Percentiles rank a stretch among this genome's conserved stretches.
Conservation (phyloP, 163 green algal genomes). For the Trebouxia gelatinosa region DNA sequence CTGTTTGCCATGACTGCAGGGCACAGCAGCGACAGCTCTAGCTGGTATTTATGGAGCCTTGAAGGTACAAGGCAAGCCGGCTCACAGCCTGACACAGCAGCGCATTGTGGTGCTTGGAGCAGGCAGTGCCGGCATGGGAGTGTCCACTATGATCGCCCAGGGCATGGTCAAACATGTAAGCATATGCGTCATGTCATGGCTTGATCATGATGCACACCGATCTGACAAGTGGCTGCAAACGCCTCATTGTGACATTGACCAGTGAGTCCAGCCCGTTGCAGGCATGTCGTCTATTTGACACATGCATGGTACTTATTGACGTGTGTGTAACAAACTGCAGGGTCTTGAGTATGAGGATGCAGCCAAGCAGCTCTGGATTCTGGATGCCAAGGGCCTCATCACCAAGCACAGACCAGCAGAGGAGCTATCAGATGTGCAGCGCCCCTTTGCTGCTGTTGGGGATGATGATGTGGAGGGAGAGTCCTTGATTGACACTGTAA, state of each 20-base stretch:
- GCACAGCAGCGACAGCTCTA: constrained; percentile 68
- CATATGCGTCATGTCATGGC: background rate
- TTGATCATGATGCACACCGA: background rate
- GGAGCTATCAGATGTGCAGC: constrained; percentile 44
- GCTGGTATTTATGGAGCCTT: constrained; percentile 84
- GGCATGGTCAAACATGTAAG: constrained; percentile 40
- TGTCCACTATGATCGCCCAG: constrained; percentile 73
- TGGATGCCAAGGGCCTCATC: constrained; percentile 72
- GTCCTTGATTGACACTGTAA: constrained; percentile 69
- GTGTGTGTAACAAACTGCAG: constrained; percentile 39
- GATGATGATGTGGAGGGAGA: constrained; percentile 60
- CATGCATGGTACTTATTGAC: background rate
- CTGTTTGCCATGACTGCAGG: too few species aligned
- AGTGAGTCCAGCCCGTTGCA: background rate
- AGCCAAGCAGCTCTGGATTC: constrained; percentile 69
- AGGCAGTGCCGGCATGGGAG: constrained; percentile 84
- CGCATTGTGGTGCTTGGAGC: constrained; percentile 80
- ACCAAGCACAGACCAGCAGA: constrained; percentile 53
- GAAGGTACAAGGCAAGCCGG: constrained; percentile 53
- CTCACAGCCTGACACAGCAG: constrained; percentile 60
- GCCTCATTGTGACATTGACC: background rate
- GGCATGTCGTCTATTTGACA: background rate
- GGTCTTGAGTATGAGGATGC: constrained; percentile 67
- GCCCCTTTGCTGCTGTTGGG: constrained; percentile 65
- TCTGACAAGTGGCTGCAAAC: background rate